phyloP scores from a whole-genome alignment of 2,329 filamentous ascomycete species.

The Clarireedia hainanense region DNA sequence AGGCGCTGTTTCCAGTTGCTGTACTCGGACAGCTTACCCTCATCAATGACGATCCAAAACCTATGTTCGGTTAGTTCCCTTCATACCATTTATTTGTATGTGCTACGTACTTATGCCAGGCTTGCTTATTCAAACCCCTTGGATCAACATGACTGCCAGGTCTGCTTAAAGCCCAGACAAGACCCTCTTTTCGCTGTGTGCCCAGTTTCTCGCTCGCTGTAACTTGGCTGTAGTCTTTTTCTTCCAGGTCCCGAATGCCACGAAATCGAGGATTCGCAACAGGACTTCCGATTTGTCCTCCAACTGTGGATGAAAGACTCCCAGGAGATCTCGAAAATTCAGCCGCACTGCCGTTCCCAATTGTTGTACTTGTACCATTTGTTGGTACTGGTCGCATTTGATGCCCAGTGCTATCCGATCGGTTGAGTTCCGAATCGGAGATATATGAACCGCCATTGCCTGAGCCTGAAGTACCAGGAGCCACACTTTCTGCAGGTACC shows the following conservation, averaged over 20 bases:
- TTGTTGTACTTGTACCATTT: conserved; percentile 32
- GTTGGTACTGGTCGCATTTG: conserved; percentile 47
- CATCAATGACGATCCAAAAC: conserved; percentile 97
- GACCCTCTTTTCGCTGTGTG: conserved; percentile 80
- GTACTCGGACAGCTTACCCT: conserved; percentile 94
- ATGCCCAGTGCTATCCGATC: conserved; percentile 57
- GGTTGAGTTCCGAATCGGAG: conserved; percentile 62
- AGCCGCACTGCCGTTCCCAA: conserved; percentile 19
- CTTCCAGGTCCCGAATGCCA: conserved; percentile 86
- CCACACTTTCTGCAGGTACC: conserved; percentile 34
- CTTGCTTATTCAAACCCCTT: conserved; percentile 90
- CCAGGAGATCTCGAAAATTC: conserved; percentile 47
- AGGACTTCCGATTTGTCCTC: conserved; percentile 39
- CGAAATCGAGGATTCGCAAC: conserved; percentile 62
- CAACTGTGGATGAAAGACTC: conserved; percentile 37
- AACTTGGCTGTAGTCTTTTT: conserved; percentile 56
- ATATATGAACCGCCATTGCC: conserved; percentile 33
- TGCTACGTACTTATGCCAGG: conserved; percentile 86
- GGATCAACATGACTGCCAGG: conserved; percentile 94
- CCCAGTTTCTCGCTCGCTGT: conserved; percentile 48
- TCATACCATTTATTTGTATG: background rate
- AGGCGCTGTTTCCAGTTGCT: conserved; percentile 98
- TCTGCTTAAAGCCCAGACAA: conserved; percentile 88
- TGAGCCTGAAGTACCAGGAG: conserved; percentile 25
- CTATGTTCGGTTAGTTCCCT: conserved; percentile 39